Evolutionary conservation across 805 yeast genomes (phyloP).

Genomic region (Komagataella kurtzmanii): DNA sequence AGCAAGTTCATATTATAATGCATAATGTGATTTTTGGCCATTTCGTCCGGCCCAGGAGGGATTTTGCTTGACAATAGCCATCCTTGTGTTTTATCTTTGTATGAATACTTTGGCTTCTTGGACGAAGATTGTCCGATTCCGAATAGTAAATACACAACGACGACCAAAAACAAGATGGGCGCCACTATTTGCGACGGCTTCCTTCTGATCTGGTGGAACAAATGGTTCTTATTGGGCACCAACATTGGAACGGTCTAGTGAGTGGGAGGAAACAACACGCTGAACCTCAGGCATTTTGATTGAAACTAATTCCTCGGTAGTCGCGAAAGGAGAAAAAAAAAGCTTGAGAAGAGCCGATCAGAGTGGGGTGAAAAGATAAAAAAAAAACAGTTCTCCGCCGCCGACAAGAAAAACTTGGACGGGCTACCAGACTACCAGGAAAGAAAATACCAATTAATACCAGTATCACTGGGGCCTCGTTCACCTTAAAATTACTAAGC

Average conservation of each 20-base stretch:
- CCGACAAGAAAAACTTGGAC: too few species aligned
- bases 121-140: conserved; percentile 14
- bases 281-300: not conserved
- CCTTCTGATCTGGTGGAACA: conserved; percentile 46
- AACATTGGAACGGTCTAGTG: not conserved
- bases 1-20: conserved; percentile 78
- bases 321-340: not conserved
- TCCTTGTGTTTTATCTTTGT: conserved; percentile 27
- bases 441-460: not conserved
- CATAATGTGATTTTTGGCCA: conserved; percentile 62
- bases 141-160: conserved; percentile 27
- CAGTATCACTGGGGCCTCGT: not conserved
- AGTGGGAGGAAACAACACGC: not conserved
- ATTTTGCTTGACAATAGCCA: conserved; percentile 32
- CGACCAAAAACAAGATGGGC: conserved; percentile 28
- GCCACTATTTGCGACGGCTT: conserved; percentile 34
- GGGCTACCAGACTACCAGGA: not conserved
- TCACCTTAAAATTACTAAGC: not conserved
- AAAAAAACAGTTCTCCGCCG: not conserved
- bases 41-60: conserved; percentile 45
- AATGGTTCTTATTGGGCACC: conserved; percentile 8
- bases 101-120: conserved; percentile 22
- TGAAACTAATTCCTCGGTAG: not conserved
- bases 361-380: not conserved
- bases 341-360: too few species aligned